phyloP scores from a whole-genome alignment of 768 basidiomycete genomes.

The Kwoniella heveanensis region DNA sequence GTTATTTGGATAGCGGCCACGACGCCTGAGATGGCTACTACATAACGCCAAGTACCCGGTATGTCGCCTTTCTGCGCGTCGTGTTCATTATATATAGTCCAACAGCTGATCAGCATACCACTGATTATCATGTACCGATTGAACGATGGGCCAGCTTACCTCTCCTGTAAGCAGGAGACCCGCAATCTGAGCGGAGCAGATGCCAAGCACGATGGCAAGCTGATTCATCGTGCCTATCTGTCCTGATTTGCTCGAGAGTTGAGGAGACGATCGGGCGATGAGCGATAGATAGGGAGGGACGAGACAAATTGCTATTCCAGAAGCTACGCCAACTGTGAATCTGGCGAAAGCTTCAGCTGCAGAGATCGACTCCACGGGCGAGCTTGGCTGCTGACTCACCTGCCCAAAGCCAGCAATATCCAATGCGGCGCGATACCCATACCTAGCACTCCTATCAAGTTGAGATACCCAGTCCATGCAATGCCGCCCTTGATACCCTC shows the following conservation, averaged over 20 bases:
- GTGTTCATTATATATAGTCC: not conserved
- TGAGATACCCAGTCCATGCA: slow-evolving; percentile 49
- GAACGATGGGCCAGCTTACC: no score
- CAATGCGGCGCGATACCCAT: slow-evolving; percentile 51
- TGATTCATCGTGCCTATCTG: slow-evolving; percentile 53
- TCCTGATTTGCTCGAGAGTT: slow-evolving; percentile 36
- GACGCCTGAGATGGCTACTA: slow-evolving; percentile 45
- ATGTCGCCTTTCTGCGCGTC: slow-evolving; percentile 43
- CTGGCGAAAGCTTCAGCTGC: slow-evolving; percentile 18
- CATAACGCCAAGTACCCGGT: slow-evolving; percentile 51
- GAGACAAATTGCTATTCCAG: slow-evolving; percentile 51
- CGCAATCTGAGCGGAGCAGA: slow-evolving; percentile 46
- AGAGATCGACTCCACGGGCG: no score
- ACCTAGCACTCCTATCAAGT: slow-evolving; percentile 41
- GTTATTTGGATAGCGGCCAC: slow-evolving; percentile 42
- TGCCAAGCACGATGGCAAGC: slow-evolving; percentile 49
- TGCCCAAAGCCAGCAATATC: slow-evolving; percentile 40
- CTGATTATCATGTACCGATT: no score
- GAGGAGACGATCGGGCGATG: slow-evolving; percentile 38
- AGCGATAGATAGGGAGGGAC: slow-evolving; percentile 50
- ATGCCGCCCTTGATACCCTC: slow-evolving; percentile 45
- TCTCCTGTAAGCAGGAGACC: slow-evolving; percentile 47
- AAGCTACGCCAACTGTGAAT: slow-evolving; percentile 47
- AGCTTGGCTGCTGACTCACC: slow-evolving; percentile 42
- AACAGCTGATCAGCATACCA: slow-evolving; percentile 8